Evolutionary conservation across 139 green algal species (phyloP).

Genomic region (Astrephomene gubernaculifera): DNA sequence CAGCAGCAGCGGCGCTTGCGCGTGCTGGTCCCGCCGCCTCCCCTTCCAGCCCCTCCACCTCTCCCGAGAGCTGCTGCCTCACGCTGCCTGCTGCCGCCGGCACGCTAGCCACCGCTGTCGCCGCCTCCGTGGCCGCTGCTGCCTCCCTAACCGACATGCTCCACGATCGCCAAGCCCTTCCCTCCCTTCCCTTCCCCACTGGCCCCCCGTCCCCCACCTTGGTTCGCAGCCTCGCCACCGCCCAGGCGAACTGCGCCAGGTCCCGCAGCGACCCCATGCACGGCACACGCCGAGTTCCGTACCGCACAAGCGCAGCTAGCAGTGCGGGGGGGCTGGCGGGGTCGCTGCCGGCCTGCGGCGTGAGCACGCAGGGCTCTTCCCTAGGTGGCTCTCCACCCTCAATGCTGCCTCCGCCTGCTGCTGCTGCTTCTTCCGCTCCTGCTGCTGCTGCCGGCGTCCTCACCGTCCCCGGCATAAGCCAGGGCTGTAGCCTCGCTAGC

Average conservation of each 20-base stretch:
- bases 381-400: no score
- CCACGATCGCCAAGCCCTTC: no score
- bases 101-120: background rate
- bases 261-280: background rate
- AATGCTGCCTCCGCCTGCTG: background rate
- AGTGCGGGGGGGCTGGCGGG: background rate
- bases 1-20: no score
- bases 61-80: no score
- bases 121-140: background rate
- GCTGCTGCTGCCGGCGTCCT: background rate
- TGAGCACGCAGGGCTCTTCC: no score
- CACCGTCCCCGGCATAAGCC: conserved; percentile 7
- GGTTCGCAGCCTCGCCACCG: conserved; percentile 3
- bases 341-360: background rate
- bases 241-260: conserved; percentile 37
- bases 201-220: background rate
- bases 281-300: background rate
- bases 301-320: background rate
- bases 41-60: no score
- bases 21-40: no score
- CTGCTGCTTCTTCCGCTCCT: background rate
- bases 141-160: no score
- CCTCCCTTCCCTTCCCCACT: no score
- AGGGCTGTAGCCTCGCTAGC: conserved; percentile 21
- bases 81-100: background rate